Percentiles rank a stretch among this genome's conserved stretches.
Conservation (phyloP, 192 early-diverging fungal genomes). For the Umbelopsis sp. region DNA sequence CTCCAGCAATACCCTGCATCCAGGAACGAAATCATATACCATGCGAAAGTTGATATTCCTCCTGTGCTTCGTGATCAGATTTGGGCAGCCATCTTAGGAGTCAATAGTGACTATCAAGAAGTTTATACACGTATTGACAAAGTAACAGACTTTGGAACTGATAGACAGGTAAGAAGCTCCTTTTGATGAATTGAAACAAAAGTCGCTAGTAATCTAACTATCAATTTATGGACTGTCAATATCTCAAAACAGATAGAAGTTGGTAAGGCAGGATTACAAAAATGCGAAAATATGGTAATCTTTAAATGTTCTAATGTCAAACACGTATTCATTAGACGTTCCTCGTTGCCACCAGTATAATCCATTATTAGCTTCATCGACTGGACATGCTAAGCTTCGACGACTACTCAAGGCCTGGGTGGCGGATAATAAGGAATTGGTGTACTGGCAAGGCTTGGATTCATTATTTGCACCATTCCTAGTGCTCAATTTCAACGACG, state of each 20-base stretch:
- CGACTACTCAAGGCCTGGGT: conserved; percentile 64
- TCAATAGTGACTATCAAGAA: conserved; percentile 55
- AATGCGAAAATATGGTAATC: too few species aligned
- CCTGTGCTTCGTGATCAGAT: conserved; percentile 62
- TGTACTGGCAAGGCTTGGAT: conserved; percentile 88
- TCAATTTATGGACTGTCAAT: not conserved
- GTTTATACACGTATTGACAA: conserved; percentile 57
- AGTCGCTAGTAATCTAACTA: not conserved
- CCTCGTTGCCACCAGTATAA: conserved; percentile 73
- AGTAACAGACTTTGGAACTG: conserved; percentile 49
- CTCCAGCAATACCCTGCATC: conserved; percentile 61
- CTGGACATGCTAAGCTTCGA: conserved; percentile 62
- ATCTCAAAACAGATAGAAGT: conserved; percentile 26
- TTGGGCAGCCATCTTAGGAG: conserved; percentile 67
- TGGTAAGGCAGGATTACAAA: not conserved
- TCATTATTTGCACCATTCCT: conserved; percentile 77
- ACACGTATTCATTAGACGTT: conserved; percentile 44
- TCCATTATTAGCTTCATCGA: conserved; percentile 59
- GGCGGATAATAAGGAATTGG: conserved; percentile 56
- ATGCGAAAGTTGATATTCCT: conserved; percentile 63
- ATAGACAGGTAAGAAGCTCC: conserved; percentile 53
- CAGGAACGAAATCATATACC: conserved; percentile 53
- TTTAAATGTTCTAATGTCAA: not conserved
- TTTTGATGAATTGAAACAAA: not conserved
- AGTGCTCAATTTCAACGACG: conserved; percentile 74